phyloP scores from a whole-genome alignment of 2,329 filamentous ascomycete genomes.

The Pestalotiopsis sp. region DNA sequence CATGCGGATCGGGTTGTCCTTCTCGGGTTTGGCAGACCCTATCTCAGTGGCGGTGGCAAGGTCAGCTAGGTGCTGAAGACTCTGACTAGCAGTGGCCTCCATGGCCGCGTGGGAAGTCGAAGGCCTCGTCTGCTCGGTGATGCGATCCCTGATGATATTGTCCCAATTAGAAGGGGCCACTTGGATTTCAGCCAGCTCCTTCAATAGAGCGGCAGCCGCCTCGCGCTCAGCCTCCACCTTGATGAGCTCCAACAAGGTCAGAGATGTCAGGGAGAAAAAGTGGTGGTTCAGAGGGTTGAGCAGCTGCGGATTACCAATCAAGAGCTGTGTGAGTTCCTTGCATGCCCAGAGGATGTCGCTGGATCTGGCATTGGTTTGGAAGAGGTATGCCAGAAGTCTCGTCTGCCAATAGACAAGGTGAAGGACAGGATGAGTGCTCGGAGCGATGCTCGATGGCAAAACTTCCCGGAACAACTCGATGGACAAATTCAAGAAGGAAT shows the following conservation, averaged over 20 bases:
- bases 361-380: conserved; percentile 57
- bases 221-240: conserved; percentile 58
- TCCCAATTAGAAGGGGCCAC: conserved; percentile 60
- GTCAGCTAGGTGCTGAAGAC: conserved; percentile 65
- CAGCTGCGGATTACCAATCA: conserved; percentile 57
- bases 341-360: conserved; percentile 63
- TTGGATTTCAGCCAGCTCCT: conserved; percentile 57
- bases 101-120: conserved; percentile 38
- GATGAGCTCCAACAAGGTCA: conserved; percentile 63
- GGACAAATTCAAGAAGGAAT: conserved; percentile 55
- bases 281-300: conserved; percentile 70
- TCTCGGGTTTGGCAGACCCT: conserved; percentile 27
- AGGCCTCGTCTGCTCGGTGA: conserved; percentile 45
- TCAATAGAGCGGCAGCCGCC: conserved; percentile 58
- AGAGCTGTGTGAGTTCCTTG: conserved; percentile 59
- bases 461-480: conserved; percentile 69
- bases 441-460: conserved; percentile 60
- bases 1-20: conserved; percentile 24
- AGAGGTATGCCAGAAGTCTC: conserved; percentile 64
- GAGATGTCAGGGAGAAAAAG: conserved; percentile 60
- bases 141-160: conserved; percentile 52
- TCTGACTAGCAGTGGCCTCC: conserved; percentile 49
- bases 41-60: conserved; percentile 47
- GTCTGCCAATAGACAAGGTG: conserved; percentile 73
- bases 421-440: conserved; percentile 55